Evolutionary conservation across 2,329 filamentous ascomycete genomes (phyloP), one percentile per base, ranked within the genome.

Genomic region (Clarireedia hainanense): DNA sequence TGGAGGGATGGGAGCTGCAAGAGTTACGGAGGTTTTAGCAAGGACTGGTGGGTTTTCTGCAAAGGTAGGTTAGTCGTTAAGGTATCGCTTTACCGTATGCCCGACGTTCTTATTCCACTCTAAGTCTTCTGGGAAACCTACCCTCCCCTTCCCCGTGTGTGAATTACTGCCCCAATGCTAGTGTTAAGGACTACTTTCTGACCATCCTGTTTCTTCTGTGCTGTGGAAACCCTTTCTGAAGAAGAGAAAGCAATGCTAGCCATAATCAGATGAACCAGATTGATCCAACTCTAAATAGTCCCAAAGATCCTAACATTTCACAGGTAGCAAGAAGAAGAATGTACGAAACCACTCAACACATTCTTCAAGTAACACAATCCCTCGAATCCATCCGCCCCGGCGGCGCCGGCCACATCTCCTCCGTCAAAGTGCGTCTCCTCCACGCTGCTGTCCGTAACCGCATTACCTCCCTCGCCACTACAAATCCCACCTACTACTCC

Each of bases 271-370:
- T 12, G 30, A 12, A 34, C 12, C 30, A 34, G 10, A 34, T 34
- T 9, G 30, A 34, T 14, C 40, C n/a, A 20, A 6, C 40, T 12
- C 17, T 10, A 9, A 20, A 20, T 6, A 10, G 4, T 10, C 5
- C 40, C 12, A 12, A 43, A n/a, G 5, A 9, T 3, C 14, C 52
- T 50, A 27, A 54, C 23, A 24, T 40, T 17, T 15, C 6, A 36
- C 14, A 54, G 52, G 82, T 88, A 3, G 85, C 86, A 4, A 78
- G 81, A 57, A 79, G 81, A 15, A 76, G 88, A 55, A 69, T 86
- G 17, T 81, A 83, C 61, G 86, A 91, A 69, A 91, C 88, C 1
- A 85, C 85, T 2, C 88, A 91, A 67, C 84, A 89, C 68, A 80
- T 89, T 12, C 76, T 91, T 5, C 84, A 90, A 67, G 84, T 88